Percentiles rank a stretch among this genome's conserved stretches.
phyloP scores from a whole-genome alignment of 73 alveolate genomes.

The Loxodes magnus region DNA sequence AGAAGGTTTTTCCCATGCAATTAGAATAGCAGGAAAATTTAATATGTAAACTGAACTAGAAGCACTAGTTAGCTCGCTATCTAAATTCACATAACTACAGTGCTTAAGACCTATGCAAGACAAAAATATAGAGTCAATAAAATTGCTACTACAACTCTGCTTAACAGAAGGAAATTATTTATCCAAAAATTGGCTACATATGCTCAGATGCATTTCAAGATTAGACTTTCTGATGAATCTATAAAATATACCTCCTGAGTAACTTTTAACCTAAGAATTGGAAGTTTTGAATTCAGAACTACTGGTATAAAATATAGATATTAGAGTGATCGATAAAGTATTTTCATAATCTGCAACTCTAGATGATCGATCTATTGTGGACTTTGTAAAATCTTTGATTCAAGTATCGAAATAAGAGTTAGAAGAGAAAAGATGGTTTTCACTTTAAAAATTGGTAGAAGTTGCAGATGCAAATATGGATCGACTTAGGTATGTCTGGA shows the following conservation, averaged over 20 bases:
- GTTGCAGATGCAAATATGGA: slow-evolving; percentile 75
- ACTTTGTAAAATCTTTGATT: slow-evolving; percentile 58
- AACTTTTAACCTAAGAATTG: too few species aligned
- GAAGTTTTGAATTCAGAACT: slow-evolving; percentile 19
- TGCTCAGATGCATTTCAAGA: slow-evolving; percentile 43
- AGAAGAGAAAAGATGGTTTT: slow-evolving; percentile 43
- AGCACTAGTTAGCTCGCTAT: slow-evolving; percentile 52
- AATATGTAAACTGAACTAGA: slow-evolving; percentile 51
- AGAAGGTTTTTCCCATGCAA: slow-evolving; percentile 50
- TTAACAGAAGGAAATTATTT: slow-evolving; percentile 47
- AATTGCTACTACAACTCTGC: slow-evolving; percentile 47
- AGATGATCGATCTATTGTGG: slow-evolving; percentile 61
- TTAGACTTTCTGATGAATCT: slow-evolving; percentile 46
- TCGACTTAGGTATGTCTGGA: slow-evolving; percentile 65
- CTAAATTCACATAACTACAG: slow-evolving; percentile 35
- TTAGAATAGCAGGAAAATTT: slow-evolving; percentile 48
- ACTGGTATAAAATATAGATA: slow-evolving; percentile 28
- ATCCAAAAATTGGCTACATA: slow-evolving; percentile 44
- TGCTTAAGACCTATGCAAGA: slow-evolving; percentile 21
- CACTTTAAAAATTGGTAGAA: slow-evolving; percentile 69
- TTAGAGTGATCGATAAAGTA: slow-evolving; percentile 56
- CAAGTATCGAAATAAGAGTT: slow-evolving; percentile 65
- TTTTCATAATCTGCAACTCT: slow-evolving; percentile 51
- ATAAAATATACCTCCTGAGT: too few species aligned
- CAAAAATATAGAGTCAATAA: slow-evolving; percentile 47